Base-by-base conservation (phyloP, 176 grass and related monocot species). In the Zoysia pacifica region DNA sequence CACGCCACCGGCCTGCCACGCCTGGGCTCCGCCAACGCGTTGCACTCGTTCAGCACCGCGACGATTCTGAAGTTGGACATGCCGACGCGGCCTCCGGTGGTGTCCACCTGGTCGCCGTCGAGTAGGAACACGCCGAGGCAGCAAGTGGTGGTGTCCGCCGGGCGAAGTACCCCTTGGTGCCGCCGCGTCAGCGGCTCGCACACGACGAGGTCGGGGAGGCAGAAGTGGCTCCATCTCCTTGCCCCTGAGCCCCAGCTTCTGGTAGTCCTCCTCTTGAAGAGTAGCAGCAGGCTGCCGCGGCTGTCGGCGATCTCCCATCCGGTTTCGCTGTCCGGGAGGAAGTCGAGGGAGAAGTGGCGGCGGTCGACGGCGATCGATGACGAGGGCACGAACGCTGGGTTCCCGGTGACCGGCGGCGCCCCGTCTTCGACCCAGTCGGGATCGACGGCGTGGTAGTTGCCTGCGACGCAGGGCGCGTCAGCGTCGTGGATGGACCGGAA, bases 371-470 rank as follows among this genome's bases (percentile, higher is more conserved):
- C 53, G 1, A 6, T 36, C 50, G 51, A n/a, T 11, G 54, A 5
- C 15, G 68, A 50, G 7, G 84, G 84, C 11, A 86, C 14, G 41
- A 86, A 80, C 40, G 15, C 35, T 3, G 39, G 41, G 9, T 15
- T 14, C 6, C 3, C 69, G 1, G n/a, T 40, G 67, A 70, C 5
- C 5, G 35, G 9, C 0, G 54, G 58, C 19, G 11, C 7, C 19
- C 28, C 35, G 15, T 46, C 36, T 14, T 58, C 13, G 12, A 10
- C 9, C 37, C 51, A 62, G 20, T 40, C 0, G 2, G 68, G 68
- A 6, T 81, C 68, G 16, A 42, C 59, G 51, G 84, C 47, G 69
- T 67, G 84, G 84, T 86, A 86, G 49, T 51, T 58, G 62, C 84
- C 84, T 16, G 18, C 69, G 61, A 63, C 38, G 36, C 4, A 18